Percentiles rank a stretch among this genome's conserved stretches.
These are phyloP conservation scores for Sphaerobolus stellatus DNA, from an alignment of 1,284 basidiomycete genomes.

Conservation along the genomic window DNA sequence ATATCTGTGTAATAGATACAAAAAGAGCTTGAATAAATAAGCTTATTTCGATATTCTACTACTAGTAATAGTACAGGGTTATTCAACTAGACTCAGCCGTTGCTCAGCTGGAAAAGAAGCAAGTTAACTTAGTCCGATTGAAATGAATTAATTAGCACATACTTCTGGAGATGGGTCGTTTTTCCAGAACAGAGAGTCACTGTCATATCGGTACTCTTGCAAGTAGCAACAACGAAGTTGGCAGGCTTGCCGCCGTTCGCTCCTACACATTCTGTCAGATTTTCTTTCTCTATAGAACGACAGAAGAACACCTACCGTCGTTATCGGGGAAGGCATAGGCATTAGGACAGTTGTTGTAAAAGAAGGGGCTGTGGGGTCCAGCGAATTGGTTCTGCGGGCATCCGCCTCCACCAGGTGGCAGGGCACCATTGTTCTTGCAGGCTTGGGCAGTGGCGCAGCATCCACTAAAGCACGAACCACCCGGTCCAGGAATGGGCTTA, in stretches of 20 bases:
- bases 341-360: conserved; percentile 29
- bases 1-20: too few species aligned
- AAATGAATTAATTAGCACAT: too few species aligned
- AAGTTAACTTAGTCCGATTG: too few species aligned
- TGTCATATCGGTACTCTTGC: conserved; percentile 29
- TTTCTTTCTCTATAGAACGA: not conserved
- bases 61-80: too few species aligned
- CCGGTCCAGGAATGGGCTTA: conserved; percentile 32
- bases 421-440: conserved; percentile 27
- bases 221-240: conserved; percentile 31
- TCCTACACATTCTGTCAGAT: not conserved
- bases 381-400: conserved; percentile 28
- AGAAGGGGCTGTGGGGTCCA: conserved; percentile 31
- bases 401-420: conserved; percentile 29
- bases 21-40: too few species aligned
- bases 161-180: conserved; percentile 25
- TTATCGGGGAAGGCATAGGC: conserved; percentile 35
- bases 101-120: too few species aligned
- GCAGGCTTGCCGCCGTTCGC: conserved; percentile 22
- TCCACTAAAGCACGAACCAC: conserved; percentile 26
- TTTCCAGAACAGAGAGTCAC: conserved; percentile 32
- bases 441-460: conserved; percentile 27
- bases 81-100: too few species aligned
- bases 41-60: too few species aligned
- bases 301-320: conserved; percentile 24